Percentiles rank a stretch among this genome's conserved stretches.
Evolutionary conservation across 441 rosid species (phyloP).

Genomic region (Erysimum cheiri): DNA sequence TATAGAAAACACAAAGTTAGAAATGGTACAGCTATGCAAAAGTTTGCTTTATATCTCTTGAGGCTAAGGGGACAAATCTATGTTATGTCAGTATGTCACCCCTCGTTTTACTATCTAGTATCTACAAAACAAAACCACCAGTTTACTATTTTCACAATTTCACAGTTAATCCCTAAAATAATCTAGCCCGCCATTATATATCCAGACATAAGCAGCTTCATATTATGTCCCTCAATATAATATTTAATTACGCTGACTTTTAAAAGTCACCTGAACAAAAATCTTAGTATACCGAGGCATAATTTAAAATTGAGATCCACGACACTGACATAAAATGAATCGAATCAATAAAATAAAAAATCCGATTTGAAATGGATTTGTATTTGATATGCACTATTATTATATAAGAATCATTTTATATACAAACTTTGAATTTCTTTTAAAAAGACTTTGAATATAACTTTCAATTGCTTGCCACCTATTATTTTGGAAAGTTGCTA

Average conservation of each 20-base stretch:
- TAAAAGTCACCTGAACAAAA: background rate
- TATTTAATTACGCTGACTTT: background rate
- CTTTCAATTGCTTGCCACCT: background rate
- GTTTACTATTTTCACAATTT: background rate
- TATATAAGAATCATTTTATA: background rate
- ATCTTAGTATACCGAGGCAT: background rate
- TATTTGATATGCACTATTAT: background rate
- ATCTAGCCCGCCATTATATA: no score
- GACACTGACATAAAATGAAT: slow-evolving; percentile 8
- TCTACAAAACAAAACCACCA: background rate
- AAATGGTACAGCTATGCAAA: background rate
- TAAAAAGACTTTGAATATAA: no score
- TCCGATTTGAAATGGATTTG: background rate
- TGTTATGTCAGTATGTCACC: background rate
- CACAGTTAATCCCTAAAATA: no score
- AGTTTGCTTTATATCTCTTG: background rate
- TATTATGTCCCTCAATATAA: background rate
- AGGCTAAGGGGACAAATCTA: background rate
- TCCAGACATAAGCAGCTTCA: background rate
- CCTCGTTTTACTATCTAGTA: background rate
- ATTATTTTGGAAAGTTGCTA: no score
- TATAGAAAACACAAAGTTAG: background rate
- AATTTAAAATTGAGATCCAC: slow-evolving; percentile 1
- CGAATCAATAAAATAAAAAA: background rate
- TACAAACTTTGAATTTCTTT: background rate